Base-by-base conservation (phyloP, 495 filamentous ascomycete genomes). In the Diplogelasinospora grovesii region DNA sequence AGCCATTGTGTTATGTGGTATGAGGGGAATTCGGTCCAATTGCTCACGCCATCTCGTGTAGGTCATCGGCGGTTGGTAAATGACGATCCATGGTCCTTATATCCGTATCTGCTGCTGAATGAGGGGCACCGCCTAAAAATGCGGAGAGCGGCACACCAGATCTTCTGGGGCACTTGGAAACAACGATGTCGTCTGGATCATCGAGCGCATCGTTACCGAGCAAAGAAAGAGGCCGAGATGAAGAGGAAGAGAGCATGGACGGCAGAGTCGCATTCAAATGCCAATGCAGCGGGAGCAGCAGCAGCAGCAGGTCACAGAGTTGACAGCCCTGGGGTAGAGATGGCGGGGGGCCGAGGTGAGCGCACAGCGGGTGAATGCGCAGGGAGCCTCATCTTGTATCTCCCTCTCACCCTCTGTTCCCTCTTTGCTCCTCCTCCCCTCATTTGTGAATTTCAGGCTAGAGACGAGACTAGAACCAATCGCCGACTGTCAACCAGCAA, bases 1-100 rank as follows among this genome's bases (percentile, higher is more conserved):
- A 15, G 35, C 8, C n/a, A 13, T 26, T 37, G 6, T 23, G 20
- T 37, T 31, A 33, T 22, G 21, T 15, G 19, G 11, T 19, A 9
- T n/a, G 9, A 11, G n/a, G 14, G 19, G 5, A 4, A 5, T 8
- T 3, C 10, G 41, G 22, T 7, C 20, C 10, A n/a, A 22, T 13
- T 18, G n/a, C 48, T 44, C 36, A 50, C 48, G 44, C 38, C 48
- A 50, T 43, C 19, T 50, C 43, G 22, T 50, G 43, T 19, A 50
- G 38, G 3, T 50, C 43, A n/a, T 32, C 26, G 7, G 48, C 22
- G 14, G 18, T 39, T 9, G 32, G 43, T 9, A 36, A 13, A 16
- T 34, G 22, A 5, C 28, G 14, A 35, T 50, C 31, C 48, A 46
- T 41, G 10, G n/a, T 31, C 13, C 25, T 33, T 27, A 18, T 25